phyloP scores from a whole-genome alignment of 306 rosid genomes.

The Vicia villosa region DNA sequence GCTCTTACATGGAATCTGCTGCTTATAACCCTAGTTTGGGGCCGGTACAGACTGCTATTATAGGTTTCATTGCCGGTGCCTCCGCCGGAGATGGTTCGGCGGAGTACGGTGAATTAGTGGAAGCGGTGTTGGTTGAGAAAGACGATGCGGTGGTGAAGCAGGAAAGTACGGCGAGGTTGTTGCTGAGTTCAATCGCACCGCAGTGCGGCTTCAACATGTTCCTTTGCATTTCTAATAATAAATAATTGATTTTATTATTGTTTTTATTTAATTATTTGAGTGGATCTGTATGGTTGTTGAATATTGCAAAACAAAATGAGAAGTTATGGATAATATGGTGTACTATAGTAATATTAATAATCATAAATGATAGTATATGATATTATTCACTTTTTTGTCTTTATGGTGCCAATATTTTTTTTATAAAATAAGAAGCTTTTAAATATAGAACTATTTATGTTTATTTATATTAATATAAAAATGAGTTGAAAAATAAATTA shows the following conservation, averaged over 20 bases:
- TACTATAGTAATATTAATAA: background rate
- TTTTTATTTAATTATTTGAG: background rate
- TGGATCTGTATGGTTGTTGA: background rate
- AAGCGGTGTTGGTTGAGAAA: slow-evolving; percentile 76
- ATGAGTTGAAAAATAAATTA: too few species aligned
- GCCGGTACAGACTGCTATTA: slow-evolving; percentile 73
- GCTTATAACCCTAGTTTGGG: slow-evolving; percentile 93
- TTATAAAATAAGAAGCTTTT: background rate
- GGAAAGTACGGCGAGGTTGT: slow-evolving; percentile 67
- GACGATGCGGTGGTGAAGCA: slow-evolving; percentile 63
- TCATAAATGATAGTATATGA: background rate
- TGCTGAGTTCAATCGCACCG: slow-evolving; percentile 59
- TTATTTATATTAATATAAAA: too few species aligned
- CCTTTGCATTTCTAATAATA: slow-evolving; percentile 37
- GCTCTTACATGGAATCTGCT: slow-evolving; percentile 84
- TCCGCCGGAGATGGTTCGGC: slow-evolving; percentile 41
- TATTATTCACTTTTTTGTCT: background rate
- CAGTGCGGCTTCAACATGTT: slow-evolving; percentile 43
- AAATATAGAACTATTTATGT: too few species aligned
- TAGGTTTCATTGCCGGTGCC: slow-evolving; percentile 55
- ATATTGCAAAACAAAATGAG: background rate
- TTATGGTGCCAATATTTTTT: background rate
- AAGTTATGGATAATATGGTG: background rate
- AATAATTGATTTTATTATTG: background rate
- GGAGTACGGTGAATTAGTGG: slow-evolving; percentile 54